Conservation (phyloP, 495 filamentous ascomycete species). For the Podospora pseudocomata region DNA sequence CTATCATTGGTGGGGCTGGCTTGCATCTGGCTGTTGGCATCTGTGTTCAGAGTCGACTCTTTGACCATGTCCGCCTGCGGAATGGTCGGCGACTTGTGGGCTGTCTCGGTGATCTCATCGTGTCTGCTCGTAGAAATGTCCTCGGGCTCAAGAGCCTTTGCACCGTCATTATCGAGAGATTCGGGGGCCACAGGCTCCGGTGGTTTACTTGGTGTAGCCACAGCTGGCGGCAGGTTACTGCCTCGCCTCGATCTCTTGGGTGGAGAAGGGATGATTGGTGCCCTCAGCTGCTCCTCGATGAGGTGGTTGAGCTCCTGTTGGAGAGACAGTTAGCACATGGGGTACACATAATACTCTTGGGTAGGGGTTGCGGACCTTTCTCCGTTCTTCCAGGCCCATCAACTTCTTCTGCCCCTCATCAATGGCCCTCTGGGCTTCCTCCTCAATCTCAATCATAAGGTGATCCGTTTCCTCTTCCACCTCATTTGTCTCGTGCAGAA, state of each 20-base stretch:
- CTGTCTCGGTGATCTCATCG: background rate
- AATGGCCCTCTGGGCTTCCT: slow-evolving; percentile 23
- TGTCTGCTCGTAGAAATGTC: no score
- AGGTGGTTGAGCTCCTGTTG: slow-evolving; percentile 36
- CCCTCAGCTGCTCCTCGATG: slow-evolving; percentile 35
- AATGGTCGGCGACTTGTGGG: background rate
- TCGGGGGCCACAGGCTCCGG: background rate
- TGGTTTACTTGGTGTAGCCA: background rate
- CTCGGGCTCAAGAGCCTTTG: slow-evolving; percentile 7
- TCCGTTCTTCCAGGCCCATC: slow-evolving; percentile 30
- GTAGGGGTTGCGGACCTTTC: slow-evolving; percentile 24
- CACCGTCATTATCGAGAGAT: slow-evolving; percentile 4
- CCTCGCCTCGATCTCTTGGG: slow-evolving; percentile 15
- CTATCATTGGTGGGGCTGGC: background rate
- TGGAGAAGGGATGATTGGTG: slow-evolving; percentile 17
- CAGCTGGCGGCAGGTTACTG: slow-evolving; percentile 4
- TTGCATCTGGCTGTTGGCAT: background rate
- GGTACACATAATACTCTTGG: background rate
- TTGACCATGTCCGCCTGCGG: slow-evolving; percentile 3
- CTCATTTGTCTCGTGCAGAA: slow-evolving; percentile 20
- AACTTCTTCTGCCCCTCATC: slow-evolving; percentile 29
- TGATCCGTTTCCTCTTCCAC: slow-evolving; percentile 33
- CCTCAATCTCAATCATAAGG: slow-evolving; percentile 31
- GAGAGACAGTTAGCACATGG: slow-evolving; percentile 5
- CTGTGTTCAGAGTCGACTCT: background rate